These are phyloP conservation scores for Entelexis sorbosivorans DNA, from an alignment of 1,139 yeast species.

Conservation along the genomic window DNA sequence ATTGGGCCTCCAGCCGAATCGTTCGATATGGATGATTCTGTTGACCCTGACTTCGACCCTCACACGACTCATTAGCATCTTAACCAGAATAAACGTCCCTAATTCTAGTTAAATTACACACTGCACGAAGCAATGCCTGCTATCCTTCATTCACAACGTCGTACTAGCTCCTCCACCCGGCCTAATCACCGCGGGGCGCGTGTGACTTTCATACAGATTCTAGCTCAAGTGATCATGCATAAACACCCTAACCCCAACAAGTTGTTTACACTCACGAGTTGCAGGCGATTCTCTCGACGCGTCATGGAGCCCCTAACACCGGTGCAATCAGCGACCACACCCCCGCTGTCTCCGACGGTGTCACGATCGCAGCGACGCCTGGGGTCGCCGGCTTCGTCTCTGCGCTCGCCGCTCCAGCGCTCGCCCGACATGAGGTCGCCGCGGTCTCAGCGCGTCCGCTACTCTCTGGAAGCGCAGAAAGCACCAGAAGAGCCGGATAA, in stretches of 20 bases:
- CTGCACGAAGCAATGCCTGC: too few relatives aligned
- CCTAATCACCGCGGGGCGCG: too few relatives aligned
- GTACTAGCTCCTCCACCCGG: too few relatives aligned
- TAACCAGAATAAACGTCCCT: too few relatives aligned
- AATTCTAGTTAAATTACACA: too few relatives aligned
- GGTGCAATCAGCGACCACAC: background rate
- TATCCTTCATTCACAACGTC: too few relatives aligned
- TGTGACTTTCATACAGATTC: too few relatives aligned
- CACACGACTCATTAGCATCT: background rate
- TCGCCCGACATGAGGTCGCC: conserved; percentile 8
- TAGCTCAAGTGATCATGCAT: background rate
- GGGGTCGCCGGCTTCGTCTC: conserved; percentile 4
- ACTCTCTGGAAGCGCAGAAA: background rate
- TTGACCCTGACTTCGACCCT: background rate
- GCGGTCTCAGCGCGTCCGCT: background rate
- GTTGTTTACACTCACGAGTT: conserved; percentile 1
- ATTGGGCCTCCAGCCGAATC: background rate
- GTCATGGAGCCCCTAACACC: conserved; percentile 14
- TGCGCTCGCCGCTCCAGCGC: conserved; percentile 4
- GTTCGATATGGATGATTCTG: conserved; percentile 6
- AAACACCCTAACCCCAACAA: background rate
- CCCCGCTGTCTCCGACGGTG: conserved; percentile 5
- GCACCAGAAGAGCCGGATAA: conserved; percentile 27
- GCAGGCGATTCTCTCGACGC: background rate
- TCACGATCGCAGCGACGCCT: conserved; percentile 4